Percentiles rank a stretch among this genome's conserved stretches.
Conservation (phyloP, 2,329 filamentous ascomycete species). For the Trichothecium roseum region DNA sequence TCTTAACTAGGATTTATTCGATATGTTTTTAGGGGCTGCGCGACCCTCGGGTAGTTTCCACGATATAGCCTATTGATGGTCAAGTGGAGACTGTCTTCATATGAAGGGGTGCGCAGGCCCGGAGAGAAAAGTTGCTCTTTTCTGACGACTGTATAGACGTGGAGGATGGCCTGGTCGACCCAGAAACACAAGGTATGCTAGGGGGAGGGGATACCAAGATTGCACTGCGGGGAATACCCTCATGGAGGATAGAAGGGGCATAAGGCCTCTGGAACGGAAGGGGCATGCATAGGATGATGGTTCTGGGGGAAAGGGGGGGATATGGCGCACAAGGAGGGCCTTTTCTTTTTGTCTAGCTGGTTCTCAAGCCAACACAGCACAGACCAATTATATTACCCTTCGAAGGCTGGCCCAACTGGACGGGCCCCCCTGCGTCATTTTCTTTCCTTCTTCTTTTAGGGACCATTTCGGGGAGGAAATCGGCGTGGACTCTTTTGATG, state of each 20-base stretch:
- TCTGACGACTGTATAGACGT: not conserved
- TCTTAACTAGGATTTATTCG: constrained; percentile 14
- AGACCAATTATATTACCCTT: too few relatives aligned
- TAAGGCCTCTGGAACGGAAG: not conserved
- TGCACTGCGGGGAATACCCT: constrained; percentile 1
- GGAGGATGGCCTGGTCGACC: not conserved
- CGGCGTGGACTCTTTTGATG: too few relatives aligned
- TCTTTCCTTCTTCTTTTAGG: too few relatives aligned
- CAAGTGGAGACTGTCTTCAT: not conserved
- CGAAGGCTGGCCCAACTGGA: too few relatives aligned
- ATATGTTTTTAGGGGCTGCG: constrained; percentile 1
- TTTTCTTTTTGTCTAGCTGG: not conserved
- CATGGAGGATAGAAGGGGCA: constrained; percentile 1
- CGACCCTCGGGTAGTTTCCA: too few relatives aligned
- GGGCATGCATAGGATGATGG: constrained; percentile 3
- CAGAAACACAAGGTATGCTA: not conserved
- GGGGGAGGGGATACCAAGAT: constrained; percentile 1
- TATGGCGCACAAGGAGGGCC: constrained; percentile 2
- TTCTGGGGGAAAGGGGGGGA: not conserved
- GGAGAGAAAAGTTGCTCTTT: too few relatives aligned
- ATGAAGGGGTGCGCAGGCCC: not conserved
- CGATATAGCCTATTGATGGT: too few relatives aligned
- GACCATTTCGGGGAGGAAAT: too few relatives aligned
- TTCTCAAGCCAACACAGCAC: too few relatives aligned
- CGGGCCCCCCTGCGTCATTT: too few relatives aligned